Base-by-base conservation (phyloP, 2,329 filamentous ascomycete genomes). In the Penicillium sp. region DNA sequence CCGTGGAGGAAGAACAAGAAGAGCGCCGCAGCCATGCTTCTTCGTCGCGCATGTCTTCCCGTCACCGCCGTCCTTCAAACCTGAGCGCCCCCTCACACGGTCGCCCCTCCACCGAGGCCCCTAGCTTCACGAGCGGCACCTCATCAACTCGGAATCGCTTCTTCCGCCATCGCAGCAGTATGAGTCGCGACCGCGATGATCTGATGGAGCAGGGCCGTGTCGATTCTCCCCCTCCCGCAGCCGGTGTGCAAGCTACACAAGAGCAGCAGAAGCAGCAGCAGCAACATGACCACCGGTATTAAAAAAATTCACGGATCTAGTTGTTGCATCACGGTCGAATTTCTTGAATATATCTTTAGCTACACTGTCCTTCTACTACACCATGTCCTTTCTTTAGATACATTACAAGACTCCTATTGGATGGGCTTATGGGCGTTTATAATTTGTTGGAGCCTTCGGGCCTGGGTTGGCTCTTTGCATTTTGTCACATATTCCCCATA, bases 91-190 rank as follows among this genome's bases (percentile, higher is more conserved):
- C 71, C 17, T 67, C 69, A 13, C 58, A 60, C 7, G 68, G 61
- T 53, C 73, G 72, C 24, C 68, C 62, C 26, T 76, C 74, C 8
- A 70, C 65, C n/a, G 74, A 76, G 8, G 72, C 73, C 5, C 61
- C 67, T 50, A 69, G 72, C 61, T 66, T 69, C 68, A 73, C 66
- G 62, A 80, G 68, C 65, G 70, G 72, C 33, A 72, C 66, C 22
- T 76, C 61, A 59, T 72, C 81, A 5, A 85, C 87, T 60, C 82
- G 84, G 7, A 88, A 88, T 65, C 82, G 87, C 2, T 89, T 90
- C 78, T 87, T 90, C 74, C 78, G 82, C 38, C 82, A 86, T n/a
- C 75, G 75, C 58, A 76, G 70, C 28, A 71, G 65, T 53, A 59
- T 67, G 56, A 68, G 65, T 53, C 68, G 65, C 10, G 70, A 72